Percentiles rank a stretch among this genome's conserved stretches.
Evolutionary conservation across 371 early-diverging fungal species (phyloP).

Genomic region (Mortierella sp.): DNA sequence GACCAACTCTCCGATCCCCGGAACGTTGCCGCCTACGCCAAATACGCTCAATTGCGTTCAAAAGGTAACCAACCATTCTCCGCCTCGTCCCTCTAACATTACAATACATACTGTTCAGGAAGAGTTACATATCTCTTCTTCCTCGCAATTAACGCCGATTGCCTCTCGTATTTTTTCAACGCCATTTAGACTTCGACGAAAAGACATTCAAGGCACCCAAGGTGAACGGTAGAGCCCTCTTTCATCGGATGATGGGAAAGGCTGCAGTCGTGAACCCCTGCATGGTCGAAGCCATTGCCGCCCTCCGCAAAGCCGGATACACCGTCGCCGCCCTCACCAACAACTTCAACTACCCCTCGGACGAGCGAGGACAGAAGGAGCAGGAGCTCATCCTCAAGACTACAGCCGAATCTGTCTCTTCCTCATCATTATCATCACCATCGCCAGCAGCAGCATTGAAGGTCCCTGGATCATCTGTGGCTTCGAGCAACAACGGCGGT

Average conservation of each 20-base stretch:
- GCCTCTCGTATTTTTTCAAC: neutral
- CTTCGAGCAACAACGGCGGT: too few species aligned
- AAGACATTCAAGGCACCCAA: slow-evolving; percentile 57
- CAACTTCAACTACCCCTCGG: slow-evolving; percentile 74
- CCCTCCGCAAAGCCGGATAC: slow-evolving; percentile 69
- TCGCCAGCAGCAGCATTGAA: neutral
- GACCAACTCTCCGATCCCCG: slow-evolving; percentile 70
- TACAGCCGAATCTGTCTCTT: slow-evolving; percentile 61
- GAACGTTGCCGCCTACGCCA: slow-evolving; percentile 65
- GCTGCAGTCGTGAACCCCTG: slow-evolving; percentile 63
- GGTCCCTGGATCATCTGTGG: too few species aligned
- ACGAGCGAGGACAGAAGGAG: slow-evolving; percentile 59
- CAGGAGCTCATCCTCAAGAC: slow-evolving; percentile 61
- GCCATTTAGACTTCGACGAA: slow-evolving; percentile 48
- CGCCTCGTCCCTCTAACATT: slow-evolving; percentile 1
- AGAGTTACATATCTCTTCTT: neutral
- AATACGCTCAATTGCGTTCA: slow-evolving; percentile 63
- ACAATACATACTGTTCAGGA: neutral
- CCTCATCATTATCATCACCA: slow-evolving; percentile 56
- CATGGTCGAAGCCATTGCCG: slow-evolving; percentile 70
- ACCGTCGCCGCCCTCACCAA: slow-evolving; percentile 85
- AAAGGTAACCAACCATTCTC: slow-evolving; percentile 53
- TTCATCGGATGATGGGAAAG: slow-evolving; percentile 80
- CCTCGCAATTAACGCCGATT: too few species aligned
- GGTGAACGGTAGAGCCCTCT: slow-evolving; percentile 77